Evolutionary conservation across 768 basidiomycete species (phyloP).

Genomic region (Paxillus rubicundulus): DNA sequence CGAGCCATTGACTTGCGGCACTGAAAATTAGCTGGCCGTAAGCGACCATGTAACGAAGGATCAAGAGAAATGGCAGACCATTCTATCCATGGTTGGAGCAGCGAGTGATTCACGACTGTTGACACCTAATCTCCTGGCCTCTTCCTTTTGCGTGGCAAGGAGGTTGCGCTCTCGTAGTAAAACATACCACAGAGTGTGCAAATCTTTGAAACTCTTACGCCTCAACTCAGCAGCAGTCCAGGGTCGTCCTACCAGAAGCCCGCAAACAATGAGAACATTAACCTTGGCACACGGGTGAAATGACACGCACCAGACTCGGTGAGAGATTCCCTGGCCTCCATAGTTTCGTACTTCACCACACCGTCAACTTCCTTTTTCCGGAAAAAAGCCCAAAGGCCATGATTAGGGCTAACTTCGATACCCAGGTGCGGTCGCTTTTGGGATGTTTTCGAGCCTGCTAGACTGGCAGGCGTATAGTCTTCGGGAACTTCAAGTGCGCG

Average conservation of each 20-base stretch:
- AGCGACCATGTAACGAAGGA: not conserved
- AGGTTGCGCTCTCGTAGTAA: constrained; percentile 86
- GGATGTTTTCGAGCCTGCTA: constrained; percentile 14
- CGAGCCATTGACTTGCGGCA: constrained; percentile 95
- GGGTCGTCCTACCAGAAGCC: constrained; percentile 61
- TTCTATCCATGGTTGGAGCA: constrained; percentile 36
- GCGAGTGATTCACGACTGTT: constrained; percentile 26
- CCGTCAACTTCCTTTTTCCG: constrained; percentile 54
- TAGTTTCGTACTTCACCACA: constrained; percentile 50
- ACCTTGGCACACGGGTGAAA: not conserved
- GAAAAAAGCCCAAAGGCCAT: constrained; percentile 80
- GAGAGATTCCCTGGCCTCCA: constrained; percentile 33
- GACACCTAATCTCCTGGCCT: constrained; percentile 62
- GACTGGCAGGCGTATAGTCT: not conserved
- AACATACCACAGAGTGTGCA: constrained; percentile 95
- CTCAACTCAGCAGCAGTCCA: constrained; percentile 88
- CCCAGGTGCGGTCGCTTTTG: constrained; percentile 43
- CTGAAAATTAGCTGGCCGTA: constrained; percentile 38
- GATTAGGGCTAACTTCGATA: constrained; percentile 51
- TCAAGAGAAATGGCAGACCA: constrained; percentile 35
- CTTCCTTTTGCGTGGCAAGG: constrained; percentile 82
- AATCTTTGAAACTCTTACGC: constrained; percentile 86
- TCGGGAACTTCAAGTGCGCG: constrained; percentile 1
- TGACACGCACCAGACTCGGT: constrained; percentile 37
- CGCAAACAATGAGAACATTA: constrained; percentile 2